Evolutionary conservation across 1,284 basidiomycete genomes (phyloP).

Genomic region (Inonotus obliquus): DNA sequence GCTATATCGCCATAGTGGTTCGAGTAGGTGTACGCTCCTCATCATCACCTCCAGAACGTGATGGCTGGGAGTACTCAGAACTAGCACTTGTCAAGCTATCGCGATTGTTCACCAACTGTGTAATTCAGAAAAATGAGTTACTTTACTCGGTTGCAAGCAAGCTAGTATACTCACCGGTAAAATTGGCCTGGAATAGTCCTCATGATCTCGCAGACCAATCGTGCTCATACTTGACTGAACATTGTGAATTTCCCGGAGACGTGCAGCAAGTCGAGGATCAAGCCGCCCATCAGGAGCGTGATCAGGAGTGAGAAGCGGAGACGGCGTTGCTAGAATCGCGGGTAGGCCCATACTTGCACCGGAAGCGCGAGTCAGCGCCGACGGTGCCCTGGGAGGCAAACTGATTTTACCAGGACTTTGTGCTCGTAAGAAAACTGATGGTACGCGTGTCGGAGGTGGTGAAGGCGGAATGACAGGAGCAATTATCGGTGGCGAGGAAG

Average conservation of each 20-base stretch:
- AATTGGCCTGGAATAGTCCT: slow-evolving; percentile 42
- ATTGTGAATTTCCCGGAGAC: slow-evolving; percentile 18
- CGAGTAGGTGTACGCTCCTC: neutral
- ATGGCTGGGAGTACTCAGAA: slow-evolving; percentile 8
- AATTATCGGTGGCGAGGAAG: neutral
- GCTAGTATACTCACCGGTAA: slow-evolving; percentile 32
- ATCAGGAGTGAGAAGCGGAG: slow-evolving; percentile 29
- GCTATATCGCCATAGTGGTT: neutral
- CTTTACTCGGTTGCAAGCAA: neutral
- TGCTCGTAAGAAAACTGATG: neutral
- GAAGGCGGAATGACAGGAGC: neutral
- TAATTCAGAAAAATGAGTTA: neutral
- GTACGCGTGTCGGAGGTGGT: neutral
- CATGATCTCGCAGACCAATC: slow-evolving; percentile 37
- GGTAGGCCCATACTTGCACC: neutral
- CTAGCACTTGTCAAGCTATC: slow-evolving; percentile 34
- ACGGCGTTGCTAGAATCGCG: slow-evolving; percentile 25
- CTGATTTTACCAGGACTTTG: slow-evolving; percentile 3
- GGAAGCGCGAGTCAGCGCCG: slow-evolving; percentile 1
- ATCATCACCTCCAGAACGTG: neutral
- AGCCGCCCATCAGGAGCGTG: slow-evolving; percentile 37
- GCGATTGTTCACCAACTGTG: slow-evolving; percentile 36
- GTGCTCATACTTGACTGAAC: slow-evolving; percentile 32
- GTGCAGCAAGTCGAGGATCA: slow-evolving; percentile 29
- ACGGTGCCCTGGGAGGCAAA: neutral